phyloP scores from a whole-genome alignment of 495 filamentous ascomycete genomes.

The Neurospora sp. region DNA sequence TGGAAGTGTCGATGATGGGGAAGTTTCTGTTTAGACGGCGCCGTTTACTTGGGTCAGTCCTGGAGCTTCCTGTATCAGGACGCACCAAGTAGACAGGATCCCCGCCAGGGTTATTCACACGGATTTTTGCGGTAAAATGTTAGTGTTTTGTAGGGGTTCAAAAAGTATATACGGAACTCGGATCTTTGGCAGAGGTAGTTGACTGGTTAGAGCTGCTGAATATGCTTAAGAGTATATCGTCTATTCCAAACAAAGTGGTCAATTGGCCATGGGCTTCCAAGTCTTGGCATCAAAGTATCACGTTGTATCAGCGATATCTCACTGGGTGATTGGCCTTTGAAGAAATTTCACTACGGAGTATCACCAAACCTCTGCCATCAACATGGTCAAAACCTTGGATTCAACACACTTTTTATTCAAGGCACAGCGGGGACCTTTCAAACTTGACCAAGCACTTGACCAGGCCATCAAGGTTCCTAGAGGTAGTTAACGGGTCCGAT shows the following conservation, averaged over 20 bases:
- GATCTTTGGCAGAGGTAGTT: background rate
- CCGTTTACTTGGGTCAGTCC: background rate
- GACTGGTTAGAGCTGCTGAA: background rate
- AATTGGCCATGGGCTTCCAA: background rate
- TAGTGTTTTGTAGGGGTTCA: background rate
- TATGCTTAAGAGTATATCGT: background rate
- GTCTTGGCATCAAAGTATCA: too few species aligned
- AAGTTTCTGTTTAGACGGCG: background rate
- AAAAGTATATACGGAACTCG: background rate
- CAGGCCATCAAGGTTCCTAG: background rate
- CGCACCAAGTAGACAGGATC: background rate
- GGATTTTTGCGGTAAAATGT: background rate
- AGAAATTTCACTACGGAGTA: background rate
- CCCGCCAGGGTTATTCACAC: background rate
- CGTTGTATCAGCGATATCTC: too few species aligned
- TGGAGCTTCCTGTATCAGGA: background rate
- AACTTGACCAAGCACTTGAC: background rate
- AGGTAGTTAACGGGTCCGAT: background rate
- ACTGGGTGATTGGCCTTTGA: too few species aligned
- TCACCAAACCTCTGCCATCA: background rate
- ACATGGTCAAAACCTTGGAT: background rate
- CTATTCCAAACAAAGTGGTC: background rate
- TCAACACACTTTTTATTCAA: background rate
- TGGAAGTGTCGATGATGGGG: background rate
- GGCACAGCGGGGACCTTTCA: too few species aligned